Conservation (phyloP, 208 protist genomes). For the Leishmania arabica region DNA sequence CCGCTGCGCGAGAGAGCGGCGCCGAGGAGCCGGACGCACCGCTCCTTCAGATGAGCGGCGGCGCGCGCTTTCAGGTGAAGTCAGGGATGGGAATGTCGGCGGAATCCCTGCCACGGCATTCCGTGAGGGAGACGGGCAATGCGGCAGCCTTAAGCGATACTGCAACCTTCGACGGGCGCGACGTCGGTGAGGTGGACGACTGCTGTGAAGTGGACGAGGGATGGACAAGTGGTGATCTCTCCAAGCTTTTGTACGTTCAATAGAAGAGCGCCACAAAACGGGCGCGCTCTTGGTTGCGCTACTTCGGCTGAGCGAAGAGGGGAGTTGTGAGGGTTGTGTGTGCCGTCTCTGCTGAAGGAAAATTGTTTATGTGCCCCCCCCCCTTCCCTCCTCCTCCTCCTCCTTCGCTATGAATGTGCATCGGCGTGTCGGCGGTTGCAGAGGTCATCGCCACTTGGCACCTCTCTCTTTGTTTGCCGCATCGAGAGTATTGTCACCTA, state of each 20-base stretch:
- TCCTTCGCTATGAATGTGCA: neutral
- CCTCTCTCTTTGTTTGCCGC: neutral
- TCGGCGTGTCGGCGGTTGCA: neutral
- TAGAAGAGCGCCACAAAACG: neutral
- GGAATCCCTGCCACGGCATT: neutral
- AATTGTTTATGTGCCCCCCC: neutral
- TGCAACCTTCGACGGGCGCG: neutral
- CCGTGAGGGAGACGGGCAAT: neutral
- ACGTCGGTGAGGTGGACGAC: neutral
- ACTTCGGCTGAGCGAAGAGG: neutral
- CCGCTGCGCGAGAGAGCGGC: neutral
- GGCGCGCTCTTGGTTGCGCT: neutral
- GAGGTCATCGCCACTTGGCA: neutral
- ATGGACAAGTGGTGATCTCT: neutral
- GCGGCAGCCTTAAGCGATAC: neutral
- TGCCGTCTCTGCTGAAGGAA: neutral
- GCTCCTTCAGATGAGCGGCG: neutral
- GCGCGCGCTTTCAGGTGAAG: neutral
- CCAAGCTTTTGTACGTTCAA: neutral
- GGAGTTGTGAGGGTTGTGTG: neutral
- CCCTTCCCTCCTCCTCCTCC: neutral
- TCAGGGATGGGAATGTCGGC: neutral
- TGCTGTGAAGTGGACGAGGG: neutral
- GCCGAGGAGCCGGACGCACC: neutral
- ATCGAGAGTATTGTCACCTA: neutral